Evolutionary conservation across 108 stramenopile species (phyloP).

Genomic region (Epithemia pelagica): DNA sequence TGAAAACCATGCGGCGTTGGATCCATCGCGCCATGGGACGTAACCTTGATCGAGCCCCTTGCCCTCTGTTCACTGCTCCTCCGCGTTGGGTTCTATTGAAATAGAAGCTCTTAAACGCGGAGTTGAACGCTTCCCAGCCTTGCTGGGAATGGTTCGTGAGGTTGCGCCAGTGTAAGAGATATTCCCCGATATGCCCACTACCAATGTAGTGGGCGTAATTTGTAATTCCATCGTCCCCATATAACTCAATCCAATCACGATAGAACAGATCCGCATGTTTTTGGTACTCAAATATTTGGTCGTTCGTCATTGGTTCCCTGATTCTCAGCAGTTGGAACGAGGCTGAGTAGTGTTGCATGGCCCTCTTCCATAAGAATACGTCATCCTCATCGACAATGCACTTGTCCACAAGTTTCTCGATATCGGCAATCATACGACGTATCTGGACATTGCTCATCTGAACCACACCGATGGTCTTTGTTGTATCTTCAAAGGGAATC

Average conservation of each 20-base stretch:
- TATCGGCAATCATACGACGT: background rate
- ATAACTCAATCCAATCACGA: background rate
- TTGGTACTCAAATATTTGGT: background rate
- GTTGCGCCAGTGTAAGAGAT: background rate
- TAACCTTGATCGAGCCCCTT: background rate
- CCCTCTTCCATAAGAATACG: background rate
- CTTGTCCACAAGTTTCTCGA: background rate
- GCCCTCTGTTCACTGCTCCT: background rate
- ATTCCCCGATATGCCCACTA: background rate
- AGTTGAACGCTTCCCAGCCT: background rate
- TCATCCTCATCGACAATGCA: background rate
- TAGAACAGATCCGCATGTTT: background rate
- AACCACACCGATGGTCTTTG: background rate
- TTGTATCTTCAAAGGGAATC: background rate
- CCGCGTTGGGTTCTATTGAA: background rate
- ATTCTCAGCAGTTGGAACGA: background rate
- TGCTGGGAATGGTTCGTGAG: background rate
- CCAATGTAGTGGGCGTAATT: background rate
- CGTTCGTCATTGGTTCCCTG: background rate
- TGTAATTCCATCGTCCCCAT: background rate
- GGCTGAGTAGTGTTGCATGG: background rate
- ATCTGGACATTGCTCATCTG: background rate
- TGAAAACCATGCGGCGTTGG: background rate
- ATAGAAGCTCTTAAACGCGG: background rate
- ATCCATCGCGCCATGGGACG: background rate